Conservation (phyloP, 2,329 filamentous ascomycete genomes). For the Hymenotorrendiella dingleyae region DNA sequence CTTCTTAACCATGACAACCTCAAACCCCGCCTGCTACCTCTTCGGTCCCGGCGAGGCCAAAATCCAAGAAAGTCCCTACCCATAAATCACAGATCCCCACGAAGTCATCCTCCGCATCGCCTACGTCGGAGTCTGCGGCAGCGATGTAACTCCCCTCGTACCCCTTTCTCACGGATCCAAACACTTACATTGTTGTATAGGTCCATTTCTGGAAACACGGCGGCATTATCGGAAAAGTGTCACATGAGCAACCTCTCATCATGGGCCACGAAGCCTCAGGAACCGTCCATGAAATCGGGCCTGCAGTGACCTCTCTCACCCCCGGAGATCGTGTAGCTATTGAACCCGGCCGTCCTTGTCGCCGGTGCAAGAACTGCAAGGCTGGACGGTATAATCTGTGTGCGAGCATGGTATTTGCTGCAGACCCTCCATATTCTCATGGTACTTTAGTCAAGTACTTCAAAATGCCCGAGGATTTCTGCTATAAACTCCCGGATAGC, state of each 20-base stretch:
- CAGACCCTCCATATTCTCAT: conserved; percentile 40
- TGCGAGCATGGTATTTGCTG: conserved; percentile 41
- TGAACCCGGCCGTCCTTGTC: conserved; percentile 42
- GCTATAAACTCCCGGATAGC: conserved; percentile 39
- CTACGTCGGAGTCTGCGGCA: conserved; percentile 43
- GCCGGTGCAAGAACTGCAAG: conserved; percentile 38
- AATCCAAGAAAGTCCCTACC: conserved; percentile 39
- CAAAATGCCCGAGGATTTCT: conserved; percentile 40
- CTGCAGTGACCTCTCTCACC: conserved; percentile 15
- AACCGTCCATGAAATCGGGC: conserved; percentile 13
- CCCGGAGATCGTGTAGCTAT: conserved; percentile 40
- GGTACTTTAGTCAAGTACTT: conserved; percentile 46
- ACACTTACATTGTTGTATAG: conserved; percentile 5
- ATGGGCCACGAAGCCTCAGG: conserved; percentile 43
- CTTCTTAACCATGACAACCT: neutral
- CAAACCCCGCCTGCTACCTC: conserved; percentile 44
- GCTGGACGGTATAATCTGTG: conserved; percentile 37
- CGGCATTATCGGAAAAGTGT: conserved; percentile 42
- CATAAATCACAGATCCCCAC: conserved; percentile 34
- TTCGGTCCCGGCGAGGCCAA: conserved; percentile 38
- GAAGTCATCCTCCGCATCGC: conserved; percentile 41
- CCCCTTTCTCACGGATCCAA: neutral
- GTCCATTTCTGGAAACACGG: conserved; percentile 35
- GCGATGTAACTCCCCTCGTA: conserved; percentile 36
- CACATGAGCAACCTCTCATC: conserved; percentile 39